Evolutionary conservation across 495 filamentous ascomycete genomes (phyloP).

Genomic region (Xylaria sp.): DNA sequence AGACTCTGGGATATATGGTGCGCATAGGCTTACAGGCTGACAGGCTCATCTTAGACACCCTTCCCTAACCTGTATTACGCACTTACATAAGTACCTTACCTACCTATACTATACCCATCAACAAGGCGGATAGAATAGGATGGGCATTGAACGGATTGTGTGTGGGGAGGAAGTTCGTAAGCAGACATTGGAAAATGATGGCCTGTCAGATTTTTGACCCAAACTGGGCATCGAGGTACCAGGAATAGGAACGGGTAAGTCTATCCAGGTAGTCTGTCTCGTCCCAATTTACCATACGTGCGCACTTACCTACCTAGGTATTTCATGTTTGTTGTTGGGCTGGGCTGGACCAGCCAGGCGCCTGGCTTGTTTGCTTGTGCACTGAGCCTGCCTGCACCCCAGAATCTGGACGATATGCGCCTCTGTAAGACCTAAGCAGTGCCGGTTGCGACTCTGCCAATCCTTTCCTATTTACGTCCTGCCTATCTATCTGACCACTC

Average conservation of each 20-base stretch:
- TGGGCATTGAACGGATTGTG: constrained; percentile 4
- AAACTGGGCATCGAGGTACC: too few relatives aligned
- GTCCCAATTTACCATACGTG: neutral
- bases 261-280: too few relatives aligned
- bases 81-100: too few relatives aligned
- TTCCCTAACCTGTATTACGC: too few relatives aligned
- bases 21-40: constrained; percentile 22
- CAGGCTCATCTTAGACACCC: neutral
- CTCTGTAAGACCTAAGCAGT: constrained; percentile 13
- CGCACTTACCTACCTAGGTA: too few relatives aligned
- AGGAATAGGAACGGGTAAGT: constrained; percentile 1
- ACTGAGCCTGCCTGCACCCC: constrained; percentile 22
- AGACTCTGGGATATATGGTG: constrained; percentile 12
- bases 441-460: neutral
- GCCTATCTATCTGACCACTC: neutral
- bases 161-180: constrained; percentile 1
- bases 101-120: neutral
- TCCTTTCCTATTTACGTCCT: neutral
- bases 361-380: neutral
- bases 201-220: constrained; percentile 1
- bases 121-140: neutral
- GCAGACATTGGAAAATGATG: constrained; percentile 10
- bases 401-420: constrained; percentile 20
- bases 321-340: neutral
- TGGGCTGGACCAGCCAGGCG: too few relatives aligned